These are phyloP conservation scores for sorghum (Sorghum bicolor) DNA, from an alignment of 176 grass and related monocot species.

Conservation along the genomic window DNA sequence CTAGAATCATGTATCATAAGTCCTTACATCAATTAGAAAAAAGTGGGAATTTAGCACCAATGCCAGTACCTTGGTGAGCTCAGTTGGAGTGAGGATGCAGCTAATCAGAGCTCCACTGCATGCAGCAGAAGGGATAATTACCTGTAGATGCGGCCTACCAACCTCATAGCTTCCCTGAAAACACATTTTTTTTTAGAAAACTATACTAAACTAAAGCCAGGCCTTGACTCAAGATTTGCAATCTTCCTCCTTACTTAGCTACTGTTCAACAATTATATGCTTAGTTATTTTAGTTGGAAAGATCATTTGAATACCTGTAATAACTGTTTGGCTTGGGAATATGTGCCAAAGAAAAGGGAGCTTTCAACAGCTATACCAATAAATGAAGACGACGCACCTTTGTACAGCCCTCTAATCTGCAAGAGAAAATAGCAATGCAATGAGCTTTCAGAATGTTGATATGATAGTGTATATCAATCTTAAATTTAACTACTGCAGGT, in stretches of 20 bases:
- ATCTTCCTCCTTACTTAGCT: not conserved
- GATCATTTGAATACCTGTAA: constrained; percentile 66
- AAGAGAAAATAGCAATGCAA: constrained; percentile 38
- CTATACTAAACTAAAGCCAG: not conserved
- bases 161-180: constrained; percentile 64
- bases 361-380: constrained; percentile 90
- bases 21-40: constrained; percentile 23
- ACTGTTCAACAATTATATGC: not conserved
- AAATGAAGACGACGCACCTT: constrained; percentile 94
- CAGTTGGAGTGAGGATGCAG: constrained; percentile 83
- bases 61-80: constrained; percentile 74
- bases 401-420: constrained; percentile 87
- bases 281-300: constrained; percentile 15
- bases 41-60: not conserved
- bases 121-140: constrained; percentile 89
- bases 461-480: not conserved
- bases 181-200: not conserved
- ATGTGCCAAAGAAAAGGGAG: constrained; percentile 88
- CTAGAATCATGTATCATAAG: constrained; percentile 24
- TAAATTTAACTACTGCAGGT: not conserved
- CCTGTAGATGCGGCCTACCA: constrained; percentile 62
- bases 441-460: constrained; percentile 22
- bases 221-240: not conserved
- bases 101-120: constrained; percentile 81
- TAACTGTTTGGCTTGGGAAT: constrained; percentile 74